These are phyloP conservation scores for Xylaria multiplex DNA, from an alignment of 2,329 filamentous ascomycete species.

Conservation along the genomic window DNA sequence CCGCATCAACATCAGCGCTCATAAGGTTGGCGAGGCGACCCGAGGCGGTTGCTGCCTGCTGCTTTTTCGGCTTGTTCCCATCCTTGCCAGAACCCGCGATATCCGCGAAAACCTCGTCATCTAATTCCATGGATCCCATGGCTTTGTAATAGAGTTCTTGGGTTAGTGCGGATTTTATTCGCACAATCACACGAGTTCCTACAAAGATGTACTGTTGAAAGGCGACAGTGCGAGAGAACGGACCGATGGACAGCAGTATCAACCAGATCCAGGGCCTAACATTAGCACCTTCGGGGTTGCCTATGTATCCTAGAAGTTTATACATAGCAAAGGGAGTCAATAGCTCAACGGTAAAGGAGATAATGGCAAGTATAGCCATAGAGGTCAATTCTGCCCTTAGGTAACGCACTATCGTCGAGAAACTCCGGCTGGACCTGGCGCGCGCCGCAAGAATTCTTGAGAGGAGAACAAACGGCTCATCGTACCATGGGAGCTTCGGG, in stretches of 20 bases:
- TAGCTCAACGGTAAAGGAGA: slow-evolving; percentile 58
- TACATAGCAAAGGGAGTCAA: slow-evolving; percentile 65
- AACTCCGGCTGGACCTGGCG: slow-evolving; percentile 54
- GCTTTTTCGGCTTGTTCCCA: slow-evolving; percentile 44
- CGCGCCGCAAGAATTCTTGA: slow-evolving; percentile 57
- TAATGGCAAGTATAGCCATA: slow-evolving; percentile 57
- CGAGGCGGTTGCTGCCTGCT: slow-evolving; percentile 56
- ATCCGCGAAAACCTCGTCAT: slow-evolving; percentile 61
- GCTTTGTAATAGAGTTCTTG: slow-evolving; percentile 68
- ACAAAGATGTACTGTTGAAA: slow-evolving; percentile 69
- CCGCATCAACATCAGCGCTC: slow-evolving; percentile 67
- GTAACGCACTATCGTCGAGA: slow-evolving; percentile 58
- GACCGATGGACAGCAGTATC: slow-evolving; percentile 62
- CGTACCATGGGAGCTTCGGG: slow-evolving; percentile 64
- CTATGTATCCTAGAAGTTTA: slow-evolving; percentile 62
- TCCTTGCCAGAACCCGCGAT: slow-evolving; percentile 44
- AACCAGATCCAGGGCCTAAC: slow-evolving; percentile 65
- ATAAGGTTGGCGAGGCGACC: slow-evolving; percentile 66
- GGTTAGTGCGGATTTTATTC: slow-evolving; percentile 65
- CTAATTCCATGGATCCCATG: slow-evolving; percentile 65
- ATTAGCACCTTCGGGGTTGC: slow-evolving; percentile 55
- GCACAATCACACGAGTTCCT: slow-evolving; percentile 65
- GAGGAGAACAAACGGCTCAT: slow-evolving; percentile 62
- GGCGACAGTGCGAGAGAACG: slow-evolving; percentile 58
- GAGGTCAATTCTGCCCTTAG: slow-evolving; percentile 54